Percentiles rank a stretch among this genome's conserved stretches.
These are phyloP conservation scores for Prunus persica DNA, from an alignment of 306 rosid species.

Conservation along the genomic window Prunus_persica_NCBIv2 NC_034013.1:17109001-17109500, in stretches of 20 bases:
- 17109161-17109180: slow-evolving; percentile 58
- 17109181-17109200: slow-evolving; percentile 44
- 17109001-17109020: slow-evolving; percentile 69
- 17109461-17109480: too few species aligned
- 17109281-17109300: slow-evolving; percentile 66
- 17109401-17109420: slow-evolving; percentile 36
- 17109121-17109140: slow-evolving; percentile 53
- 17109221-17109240: slow-evolving; percentile 44
- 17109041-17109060: slow-evolving; percentile 58
- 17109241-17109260: slow-evolving; percentile 60
- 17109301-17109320: slow-evolving; percentile 63
- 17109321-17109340: slow-evolving; percentile 33
- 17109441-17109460: slow-evolving; percentile 54
- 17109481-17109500: too few species aligned
- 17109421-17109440: slow-evolving; percentile 72
- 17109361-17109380: slow-evolving; percentile 36
- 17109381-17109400: slow-evolving; percentile 25
- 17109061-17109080: slow-evolving; percentile 38
- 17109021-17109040: slow-evolving; percentile 66
- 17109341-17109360: background rate
- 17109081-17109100: slow-evolving; percentile 47
- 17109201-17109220: slow-evolving; percentile 61
- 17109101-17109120: slow-evolving; percentile 66
- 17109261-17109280: slow-evolving; percentile 60
- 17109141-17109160: slow-evolving; percentile 72